Evolutionary conservation across 2,329 filamentous ascomycete genomes (phyloP).

Genomic region (Aspergillus flavus): DNA sequence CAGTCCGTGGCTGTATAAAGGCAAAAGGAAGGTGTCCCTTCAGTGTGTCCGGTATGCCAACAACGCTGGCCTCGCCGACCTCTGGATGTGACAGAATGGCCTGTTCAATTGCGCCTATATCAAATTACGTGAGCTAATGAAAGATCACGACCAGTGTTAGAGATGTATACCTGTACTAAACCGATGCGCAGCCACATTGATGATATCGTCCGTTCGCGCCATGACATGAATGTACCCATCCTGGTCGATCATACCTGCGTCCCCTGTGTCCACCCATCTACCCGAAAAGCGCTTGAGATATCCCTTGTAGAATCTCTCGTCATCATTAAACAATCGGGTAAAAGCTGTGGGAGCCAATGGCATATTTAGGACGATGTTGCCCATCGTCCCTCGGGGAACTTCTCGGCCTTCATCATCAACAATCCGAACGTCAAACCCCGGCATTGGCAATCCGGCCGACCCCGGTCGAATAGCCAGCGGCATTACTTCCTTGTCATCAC

Average conservation of each 20-base stretch:
- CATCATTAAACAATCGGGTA: conserved; percentile 82
- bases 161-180: conserved; percentile 74
- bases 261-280: conserved; percentile 86
- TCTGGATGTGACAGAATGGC: conserved; percentile 78
- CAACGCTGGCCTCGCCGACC: conserved; percentile 82
- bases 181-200: conserved; percentile 93
- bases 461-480: conserved; percentile 74
- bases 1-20: conserved; percentile 68
- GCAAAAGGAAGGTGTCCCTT: conserved; percentile 94
- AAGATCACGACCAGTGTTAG: conserved; percentile 3
- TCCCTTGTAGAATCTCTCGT: conserved; percentile 79
- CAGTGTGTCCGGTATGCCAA: conserved; percentile 79
- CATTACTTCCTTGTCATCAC: conserved; percentile 30
- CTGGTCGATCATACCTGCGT: conserved; percentile 81
- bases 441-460: conserved; percentile 87
- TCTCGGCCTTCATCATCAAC: conserved; percentile 80
- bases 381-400: conserved; percentile 73
- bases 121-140: background rate
- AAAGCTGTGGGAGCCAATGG: conserved; percentile 86
- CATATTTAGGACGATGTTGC: conserved; percentile 83
- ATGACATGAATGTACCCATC: conserved; percentile 69
- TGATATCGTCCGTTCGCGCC: conserved; percentile 76
- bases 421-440: conserved; percentile 83
- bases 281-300: conserved; percentile 83
- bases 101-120: conserved; percentile 80